Percentiles rank a stretch among this genome's conserved stretches.
Evolutionary conservation across 2,329 filamentous ascomycete species (phyloP).

Genomic region (Ophiostoma perfectum): DNA sequence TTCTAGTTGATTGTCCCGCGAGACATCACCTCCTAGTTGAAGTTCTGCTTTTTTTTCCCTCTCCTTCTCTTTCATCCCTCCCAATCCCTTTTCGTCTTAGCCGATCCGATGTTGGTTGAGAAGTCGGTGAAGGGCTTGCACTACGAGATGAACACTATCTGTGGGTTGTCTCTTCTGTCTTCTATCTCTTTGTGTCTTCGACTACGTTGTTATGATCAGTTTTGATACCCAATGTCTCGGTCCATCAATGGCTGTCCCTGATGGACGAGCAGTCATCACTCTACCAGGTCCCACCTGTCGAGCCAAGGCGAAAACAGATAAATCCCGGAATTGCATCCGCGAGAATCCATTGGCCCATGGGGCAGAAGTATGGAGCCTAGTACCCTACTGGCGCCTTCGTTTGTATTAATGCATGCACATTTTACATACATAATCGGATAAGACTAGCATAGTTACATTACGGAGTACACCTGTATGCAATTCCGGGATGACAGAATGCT

Average conservation of each 20-base stretch:
- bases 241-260: neutral
- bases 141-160: neutral
- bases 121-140: slow-evolving; percentile 11
- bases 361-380: neutral
- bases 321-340: neutral
- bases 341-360: neutral
- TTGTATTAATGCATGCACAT: neutral
- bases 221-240: neutral
- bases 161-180: neutral
- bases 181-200: neutral
- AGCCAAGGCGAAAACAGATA: neutral
- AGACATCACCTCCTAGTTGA: too few species aligned
- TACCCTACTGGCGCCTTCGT: neutral
- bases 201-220: neutral
- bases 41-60: neutral
- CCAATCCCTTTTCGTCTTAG: neutral
- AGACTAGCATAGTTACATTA: neutral
- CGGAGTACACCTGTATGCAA: neutral
- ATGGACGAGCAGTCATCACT: neutral
- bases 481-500: slow-evolving; percentile 2
- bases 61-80: neutral
- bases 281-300: neutral
- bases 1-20: neutral
- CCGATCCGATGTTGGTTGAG: neutral
- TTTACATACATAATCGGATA: neutral